Evolutionary conservation across 1,284 basidiomycete species (phyloP), one percentile per base, ranked within the genome.

Genomic region (Calocybe gambosa): DNA sequence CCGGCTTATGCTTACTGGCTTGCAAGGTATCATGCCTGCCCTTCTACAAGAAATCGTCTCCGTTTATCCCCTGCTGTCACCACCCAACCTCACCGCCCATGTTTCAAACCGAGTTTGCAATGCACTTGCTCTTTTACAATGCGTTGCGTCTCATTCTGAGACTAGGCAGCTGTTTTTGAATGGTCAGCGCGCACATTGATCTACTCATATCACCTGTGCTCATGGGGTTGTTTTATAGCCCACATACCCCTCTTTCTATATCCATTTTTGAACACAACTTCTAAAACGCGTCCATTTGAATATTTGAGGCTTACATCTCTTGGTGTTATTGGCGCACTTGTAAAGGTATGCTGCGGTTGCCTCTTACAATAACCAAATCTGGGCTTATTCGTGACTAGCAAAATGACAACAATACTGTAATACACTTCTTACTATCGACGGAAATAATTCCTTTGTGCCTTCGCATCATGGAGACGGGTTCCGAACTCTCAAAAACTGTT

Each of bases 101-200:
- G 93, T 94, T 42, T 96, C 93, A n/a, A 99, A 99, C 66, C 85
- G 96, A 43, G 96, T 99, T 38, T 99, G 96, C 75, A 99, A 99
- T 66, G 96, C 96, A 13, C 82, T 99, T 31, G 96, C 96, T 5
- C 80, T 99, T 38, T 73, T 99, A 40, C 96, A 99, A 71, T 99
- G 96, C 62, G 96, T 99, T 29, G 96, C 94, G 16, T 94, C 90
- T 48, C 93, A 97, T 64, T 80, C 89, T 2, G 94, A 97, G 58
- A 97, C 93, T 2, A 77, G 93, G 46, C 88, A 92, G 55, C 76
- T 96, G 18, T 97, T 97, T 67, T 73, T 97, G 37, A 92, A 89
- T 62, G 91, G 90, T 90, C 46, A 42, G 75, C 62, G 21, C 10
- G 1, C 39, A 9, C 13, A 13, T 15, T 48, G 1, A 46, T 18